Percentiles rank a stretch among this genome's conserved stretches.
phyloP scores from a whole-genome alignment of 1,284 basidiomycete species.

The Inonotus hispidus region DNA sequence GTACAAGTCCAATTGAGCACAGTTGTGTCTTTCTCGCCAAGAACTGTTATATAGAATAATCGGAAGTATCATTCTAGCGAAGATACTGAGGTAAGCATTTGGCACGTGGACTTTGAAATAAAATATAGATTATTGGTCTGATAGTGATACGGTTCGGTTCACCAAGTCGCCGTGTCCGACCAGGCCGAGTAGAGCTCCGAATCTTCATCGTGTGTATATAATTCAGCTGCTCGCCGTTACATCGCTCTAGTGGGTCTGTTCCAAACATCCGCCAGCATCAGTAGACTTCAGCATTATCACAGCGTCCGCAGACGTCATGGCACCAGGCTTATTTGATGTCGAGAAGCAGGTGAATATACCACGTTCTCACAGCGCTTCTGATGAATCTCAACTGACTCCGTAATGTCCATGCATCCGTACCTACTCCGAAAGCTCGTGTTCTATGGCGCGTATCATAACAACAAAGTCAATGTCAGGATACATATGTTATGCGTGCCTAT shows the following conservation, averaged over 20 bases:
- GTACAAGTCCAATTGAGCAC: too few species aligned
- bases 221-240: not conserved
- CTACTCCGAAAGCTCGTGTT: constrained; percentile 63
- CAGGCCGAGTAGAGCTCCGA: not conserved
- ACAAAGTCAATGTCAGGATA: constrained; percentile 73
- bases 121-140: too few species aligned
- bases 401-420: not conserved
- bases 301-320: not conserved
- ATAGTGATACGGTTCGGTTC: too few species aligned
- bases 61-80: not conserved
- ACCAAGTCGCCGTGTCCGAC: too few species aligned
- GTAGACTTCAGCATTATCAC: not conserved
- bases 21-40: too few species aligned
- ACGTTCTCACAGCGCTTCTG: not conserved
- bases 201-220: too few species aligned
- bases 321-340: constrained; percentile 44
- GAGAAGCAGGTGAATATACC: constrained; percentile 45
- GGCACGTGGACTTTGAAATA: not conserved
- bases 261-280: not conserved
- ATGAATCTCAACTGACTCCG: not conserved
- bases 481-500: constrained; percentile 81
- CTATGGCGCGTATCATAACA: constrained; percentile 85
- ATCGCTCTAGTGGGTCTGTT: not conserved
- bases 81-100: not conserved
- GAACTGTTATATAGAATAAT: too few species aligned